Percentiles rank a stretch among this genome's conserved stretches.
phyloP scores from a whole-genome alignment of 805 yeast species.

The Cyberlindnera suaveolens region DNA sequence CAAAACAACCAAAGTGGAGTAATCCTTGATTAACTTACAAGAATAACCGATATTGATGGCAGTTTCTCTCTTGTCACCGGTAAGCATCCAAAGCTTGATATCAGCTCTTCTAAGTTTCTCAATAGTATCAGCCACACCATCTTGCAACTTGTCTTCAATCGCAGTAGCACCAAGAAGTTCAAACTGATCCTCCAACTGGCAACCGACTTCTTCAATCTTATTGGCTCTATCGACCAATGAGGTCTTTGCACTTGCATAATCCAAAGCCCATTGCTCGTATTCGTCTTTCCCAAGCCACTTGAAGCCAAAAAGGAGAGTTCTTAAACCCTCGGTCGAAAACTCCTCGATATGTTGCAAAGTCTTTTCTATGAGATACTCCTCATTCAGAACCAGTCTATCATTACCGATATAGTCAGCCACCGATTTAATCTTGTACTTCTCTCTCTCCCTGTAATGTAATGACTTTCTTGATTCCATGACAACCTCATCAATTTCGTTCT shows the following conservation, averaged over 20 bases:
- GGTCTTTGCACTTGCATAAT: slow-evolving; percentile 71
- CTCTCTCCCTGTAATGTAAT: slow-evolving; percentile 50
- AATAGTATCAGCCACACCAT: slow-evolving; percentile 94
- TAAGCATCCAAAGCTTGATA: slow-evolving; percentile 94
- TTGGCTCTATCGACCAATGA: slow-evolving; percentile 61
- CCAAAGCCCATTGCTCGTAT: slow-evolving; percentile 59
- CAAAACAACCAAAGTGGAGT: slow-evolving; percentile 79
- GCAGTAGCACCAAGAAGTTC: slow-evolving; percentile 89
- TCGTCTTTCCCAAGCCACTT: slow-evolving; percentile 57
- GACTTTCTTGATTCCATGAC: slow-evolving; percentile 50
- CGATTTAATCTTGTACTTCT: slow-evolving; percentile 36
- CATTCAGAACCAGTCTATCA: slow-evolving; percentile 59
- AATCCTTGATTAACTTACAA: slow-evolving; percentile 87
- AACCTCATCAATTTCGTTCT: slow-evolving; percentile 48
- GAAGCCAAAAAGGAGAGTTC: slow-evolving; percentile 82
- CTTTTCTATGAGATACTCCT: slow-evolving; percentile 70
- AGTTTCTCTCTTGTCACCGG: slow-evolving; percentile 97
- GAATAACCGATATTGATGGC: slow-evolving; percentile 97
- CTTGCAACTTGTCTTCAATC: slow-evolving; percentile 92
- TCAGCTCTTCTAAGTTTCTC: slow-evolving; percentile 91
- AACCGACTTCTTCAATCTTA: slow-evolving; percentile 69
- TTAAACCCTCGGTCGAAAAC: slow-evolving; percentile 88
- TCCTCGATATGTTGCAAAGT: slow-evolving; percentile 90
- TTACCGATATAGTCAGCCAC: slow-evolving; percentile 35
- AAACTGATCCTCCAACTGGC: slow-evolving; percentile 59